These are phyloP conservation scores for Amoeboaphelidium occidentale DNA, from an alignment of 371 early-diverging fungal genomes.

Conservation along the genomic window DNA sequence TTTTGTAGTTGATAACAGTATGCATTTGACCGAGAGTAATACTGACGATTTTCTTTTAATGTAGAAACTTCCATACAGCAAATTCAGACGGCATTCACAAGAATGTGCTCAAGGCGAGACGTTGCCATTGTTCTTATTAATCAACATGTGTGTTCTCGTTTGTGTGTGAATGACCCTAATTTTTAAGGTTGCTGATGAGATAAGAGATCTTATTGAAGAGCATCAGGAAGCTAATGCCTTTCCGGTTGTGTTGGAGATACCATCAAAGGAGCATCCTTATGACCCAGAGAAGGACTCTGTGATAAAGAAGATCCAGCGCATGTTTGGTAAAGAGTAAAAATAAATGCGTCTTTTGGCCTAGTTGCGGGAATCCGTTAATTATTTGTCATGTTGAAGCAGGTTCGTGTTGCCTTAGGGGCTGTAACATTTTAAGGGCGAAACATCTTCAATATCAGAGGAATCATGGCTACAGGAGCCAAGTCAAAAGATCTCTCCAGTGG, in stretches of 20 bases:
- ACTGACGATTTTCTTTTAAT: slow-evolving; percentile 1
- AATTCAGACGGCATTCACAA: not conserved
- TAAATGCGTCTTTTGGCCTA: too few relatives aligned
- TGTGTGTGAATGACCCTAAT: too few relatives aligned
- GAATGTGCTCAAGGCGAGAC: slow-evolving; percentile 37
- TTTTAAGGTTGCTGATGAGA: slow-evolving; percentile 67
- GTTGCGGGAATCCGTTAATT: too few relatives aligned
- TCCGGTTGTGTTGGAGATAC: slow-evolving; percentile 91
- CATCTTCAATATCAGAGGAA: too few relatives aligned
- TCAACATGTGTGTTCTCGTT: slow-evolving; percentile 45
- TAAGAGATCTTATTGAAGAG: slow-evolving; percentile 65
- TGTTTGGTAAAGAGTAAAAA: slow-evolving; percentile 46
- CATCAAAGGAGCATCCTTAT: slow-evolving; percentile 96
- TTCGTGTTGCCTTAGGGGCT: too few relatives aligned
- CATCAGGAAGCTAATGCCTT: slow-evolving; percentile 53
- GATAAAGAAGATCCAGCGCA: slow-evolving; percentile 70
- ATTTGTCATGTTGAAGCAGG: too few relatives aligned
- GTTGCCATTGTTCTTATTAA: slow-evolving; percentile 93
- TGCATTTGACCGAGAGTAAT: slow-evolving; percentile 9
- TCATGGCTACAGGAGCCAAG: too few relatives aligned
- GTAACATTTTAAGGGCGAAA: too few relatives aligned
- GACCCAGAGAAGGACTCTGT: slow-evolving; percentile 65
- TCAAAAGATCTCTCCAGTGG: too few relatives aligned
- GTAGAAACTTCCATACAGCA: not conserved
- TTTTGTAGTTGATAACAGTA: slow-evolving; percentile 79